These are phyloP conservation scores for Boehmeria nivea DNA, from an alignment of 306 rosid genomes.

Conservation along the genomic window DNA sequence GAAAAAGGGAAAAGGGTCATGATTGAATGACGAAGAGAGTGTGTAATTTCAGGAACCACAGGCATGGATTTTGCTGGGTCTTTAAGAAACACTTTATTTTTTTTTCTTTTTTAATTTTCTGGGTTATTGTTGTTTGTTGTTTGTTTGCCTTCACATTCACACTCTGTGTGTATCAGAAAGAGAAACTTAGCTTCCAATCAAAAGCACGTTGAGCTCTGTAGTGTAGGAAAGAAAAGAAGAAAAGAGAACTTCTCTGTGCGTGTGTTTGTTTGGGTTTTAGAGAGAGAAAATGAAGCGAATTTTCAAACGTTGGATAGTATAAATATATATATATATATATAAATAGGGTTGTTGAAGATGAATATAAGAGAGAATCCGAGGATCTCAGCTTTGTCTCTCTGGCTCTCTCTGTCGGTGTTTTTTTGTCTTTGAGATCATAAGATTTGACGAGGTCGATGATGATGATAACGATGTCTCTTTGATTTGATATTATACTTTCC, in stretches of 20 bases:
- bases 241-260: conserved; percentile 17
- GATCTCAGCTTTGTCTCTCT: conserved; percentile 50
- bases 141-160: conserved; percentile 54
- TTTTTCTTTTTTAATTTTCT: too few relatives aligned
- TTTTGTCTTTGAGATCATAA: conserved; percentile 6
- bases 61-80: conserved; percentile 59
- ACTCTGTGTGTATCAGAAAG: conserved; percentile 32
- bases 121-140: conserved; percentile 22
- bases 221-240: conserved; percentile 9
- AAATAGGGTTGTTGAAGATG: conserved; percentile 15
- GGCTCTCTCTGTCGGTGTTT: conserved; percentile 6
- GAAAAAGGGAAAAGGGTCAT: conserved; percentile 1
- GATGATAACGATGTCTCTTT: conserved; percentile 23
- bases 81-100: conserved; percentile 52
- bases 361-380: conserved; percentile 32
- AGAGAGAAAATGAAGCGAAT: conserved; percentile 22
- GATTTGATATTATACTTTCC: conserved; percentile 12
- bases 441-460: neutral
- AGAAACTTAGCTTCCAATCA: conserved; percentile 85
- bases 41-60: conserved; percentile 51
- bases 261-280: conserved; percentile 1
- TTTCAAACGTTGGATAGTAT: conserved; percentile 11
- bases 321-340: neutral
- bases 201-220: conserved; percentile 31
- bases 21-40: conserved; percentile 35